Evolutionary conservation across 768 basidiomycete species (phyloP), one percentile per base, ranked within the genome.

Genomic region (Tylopilus rubrobrunneus): DNA sequence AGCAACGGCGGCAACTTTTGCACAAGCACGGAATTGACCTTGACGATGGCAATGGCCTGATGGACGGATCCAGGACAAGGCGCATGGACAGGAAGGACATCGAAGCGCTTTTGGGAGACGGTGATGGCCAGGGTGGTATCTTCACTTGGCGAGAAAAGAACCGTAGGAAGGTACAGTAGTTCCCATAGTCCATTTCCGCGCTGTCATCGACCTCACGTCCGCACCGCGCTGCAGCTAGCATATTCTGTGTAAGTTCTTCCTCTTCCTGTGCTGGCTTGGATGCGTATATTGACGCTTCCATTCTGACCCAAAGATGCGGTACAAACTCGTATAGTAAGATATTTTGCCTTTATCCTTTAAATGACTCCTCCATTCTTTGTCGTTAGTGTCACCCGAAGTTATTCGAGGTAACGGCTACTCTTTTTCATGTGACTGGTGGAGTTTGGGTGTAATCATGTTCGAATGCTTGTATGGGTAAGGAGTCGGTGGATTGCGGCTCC

Each of bases 391-490:
- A 9, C 91, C 90, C 41, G 90, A 92, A 69, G 91, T 92, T 44
- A 91, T 93, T 66, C 83, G 89, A 61, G 89, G 89, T 21, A 88
- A 91, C 66, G 95, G 94, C 25, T 98, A 98, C 71, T 84, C 87
- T 37, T 95, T 90, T 72, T 89, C 87, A 34, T 96, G 93, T 67
- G 96, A 98, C 67, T 98, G 94, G 94, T 99, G 96, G 96, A 92
- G 89, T 73, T 80, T 98, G 44, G 95, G 94, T 12, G 89, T 97
- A 51, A 98, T 99, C 68, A 90, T 93, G 85, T 98, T 87, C 65
- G 94, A 98, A 71, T 93, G 91, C 68, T 76, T 97, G 69, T 95
- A 93, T 64, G 91, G 89, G 88, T 91, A 68, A 59, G 84, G 76
- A 47, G 55, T 67, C 59, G 51, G 62, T 61, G 19, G 49, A 58